Base-by-base conservation (phyloP, 2,329 filamentous ascomycete genomes). In the Thelonectria rubi region DNA sequence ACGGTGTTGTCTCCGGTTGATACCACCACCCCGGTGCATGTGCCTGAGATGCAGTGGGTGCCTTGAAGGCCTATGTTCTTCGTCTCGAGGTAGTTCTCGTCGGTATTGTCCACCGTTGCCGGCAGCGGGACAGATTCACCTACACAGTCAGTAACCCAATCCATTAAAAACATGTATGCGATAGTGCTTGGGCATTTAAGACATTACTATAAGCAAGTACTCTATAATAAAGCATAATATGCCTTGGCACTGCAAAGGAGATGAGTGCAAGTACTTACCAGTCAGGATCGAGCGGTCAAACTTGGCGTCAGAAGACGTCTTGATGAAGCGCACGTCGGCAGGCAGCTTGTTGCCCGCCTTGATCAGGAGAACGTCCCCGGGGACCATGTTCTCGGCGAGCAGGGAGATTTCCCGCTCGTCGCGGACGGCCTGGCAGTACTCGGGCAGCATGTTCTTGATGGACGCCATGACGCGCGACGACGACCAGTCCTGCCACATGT, bases 381-480 rank as follows among this genome's bases (percentile, higher is more conserved):
- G 90, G 0, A 93, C 90, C 24, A 94, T 80, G 10, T 91, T 85
- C 1, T 79, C 74, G 0, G 86, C 87, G 2, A 79, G 75, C 3
- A 86, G 77, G 15, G 79, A 81, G 1, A 78, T 70, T 63, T 84
- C 79, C 3, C 73, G 70, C 1, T 87, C 84, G 65, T 91, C 85
- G 18, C 91, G 85, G 7, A 90, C 76, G 8, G 91, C 82, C 24
- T 88, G 79, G 68, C 88, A 92, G 60, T 87, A 82, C 68, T 92
- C 90, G 0, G 91, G 91, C n/a, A 94, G 81, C 90, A 94, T 91
- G 17, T 85, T 89, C 49, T 88, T 91, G 73, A 94, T 94, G 0
- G 89, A 92, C 17, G 87, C 86, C 91, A 94, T 94, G 57, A 93
- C 90, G 5, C 88, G 81, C 1, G 86, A 90, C 0, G 89, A 91